Base-by-base conservation (phyloP, 2,329 filamentous ascomycete genomes). In the Ophiosphaerella narmari region DNA sequence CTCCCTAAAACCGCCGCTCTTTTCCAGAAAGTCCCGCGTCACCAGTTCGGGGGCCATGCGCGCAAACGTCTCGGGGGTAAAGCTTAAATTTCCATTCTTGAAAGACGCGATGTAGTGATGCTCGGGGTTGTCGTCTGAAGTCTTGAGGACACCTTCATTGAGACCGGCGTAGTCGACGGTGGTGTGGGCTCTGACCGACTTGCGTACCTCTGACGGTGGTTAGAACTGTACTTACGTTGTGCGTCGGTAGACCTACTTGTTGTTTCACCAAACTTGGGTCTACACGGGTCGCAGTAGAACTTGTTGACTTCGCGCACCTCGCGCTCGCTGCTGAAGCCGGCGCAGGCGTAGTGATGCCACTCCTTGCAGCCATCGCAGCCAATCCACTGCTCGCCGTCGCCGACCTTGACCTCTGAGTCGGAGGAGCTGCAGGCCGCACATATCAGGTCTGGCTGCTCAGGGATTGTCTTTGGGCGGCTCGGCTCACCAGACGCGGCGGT, bases 71-170 rank as follows among this genome's bases (percentile, higher is more conserved):
- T 88, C 86, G 0, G 80, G 78, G 14, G 82, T 63, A 54, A 87
- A 86, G 35, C 76, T 77, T 50, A 87, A 82, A 37, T 80, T 83
- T 18, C 84, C 84, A 55, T 87, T 82, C 61, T 86, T 86, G 69
- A 88, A 85, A 6, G 82, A 81, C 55, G 85, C 79, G 47, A 88
- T 85, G 65, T 88, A 88, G 63, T 87, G 86, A 65, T 88, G 86
- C 54, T 87, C 84, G 41, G 80, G 75, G 29, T 82, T 82, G 52
- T 88, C 84, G 46, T 83, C 82, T 5, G 84, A 84, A 1, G 84
- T 84, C 66, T 86, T 86, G 44, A 88, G 75, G 12, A 87, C 78
- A 35, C 86, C 86, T 67, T 86, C 82, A 59, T 88, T 85, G 35
- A 88, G 75, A 40, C 85, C 84, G 42, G 85, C 85, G 68, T 88